Percentiles rank a stretch among this genome's conserved stretches.
phyloP scores from a whole-genome alignment of 345 rosid genomes.

The Populus euphratica region DNA sequence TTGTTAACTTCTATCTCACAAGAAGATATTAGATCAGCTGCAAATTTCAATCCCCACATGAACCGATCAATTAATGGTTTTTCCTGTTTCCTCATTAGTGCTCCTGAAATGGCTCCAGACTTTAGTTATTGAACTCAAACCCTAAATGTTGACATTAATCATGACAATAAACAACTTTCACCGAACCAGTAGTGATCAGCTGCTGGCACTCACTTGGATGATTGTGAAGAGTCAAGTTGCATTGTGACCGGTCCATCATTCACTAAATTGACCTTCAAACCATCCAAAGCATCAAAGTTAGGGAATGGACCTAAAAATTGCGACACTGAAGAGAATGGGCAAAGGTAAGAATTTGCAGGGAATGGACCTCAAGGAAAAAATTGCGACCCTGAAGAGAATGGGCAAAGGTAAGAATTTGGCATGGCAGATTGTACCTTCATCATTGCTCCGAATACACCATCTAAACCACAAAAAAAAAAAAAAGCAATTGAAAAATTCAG shows the following conservation, averaged over 20 bases:
- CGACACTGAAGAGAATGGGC: neutral
- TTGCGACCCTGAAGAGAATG: neutral
- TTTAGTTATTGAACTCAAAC: neutral
- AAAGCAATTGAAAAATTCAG: neutral
- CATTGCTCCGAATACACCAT: constrained; percentile 83
- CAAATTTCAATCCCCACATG: neutral
- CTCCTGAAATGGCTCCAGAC: constrained; percentile 21
- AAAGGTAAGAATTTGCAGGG: neutral
- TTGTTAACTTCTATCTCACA: neutral
- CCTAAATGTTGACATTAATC: neutral
- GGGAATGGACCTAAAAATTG: neutral
- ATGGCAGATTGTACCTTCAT: constrained; percentile 55
- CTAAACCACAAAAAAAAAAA: constrained; percentile 15
- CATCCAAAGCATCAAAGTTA: neutral
- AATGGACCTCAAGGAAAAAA: neutral
- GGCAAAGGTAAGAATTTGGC: neutral
- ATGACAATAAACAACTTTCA: neutral
- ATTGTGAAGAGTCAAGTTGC: constrained; percentile 71
- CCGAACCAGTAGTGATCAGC: neutral
- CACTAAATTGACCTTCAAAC: constrained; percentile 61
- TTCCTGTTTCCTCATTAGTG: constrained; percentile 19
- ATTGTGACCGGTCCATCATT: constrained; percentile 93
- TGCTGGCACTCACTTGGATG: constrained; percentile 52
- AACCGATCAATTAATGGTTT: constrained; percentile 20
- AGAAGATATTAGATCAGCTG: neutral